Percentiles rank a stretch among this genome's conserved stretches.
Evolutionary conservation across 495 filamentous ascomycete species (phyloP).

Genomic region (Durotheca rogersii): DNA sequence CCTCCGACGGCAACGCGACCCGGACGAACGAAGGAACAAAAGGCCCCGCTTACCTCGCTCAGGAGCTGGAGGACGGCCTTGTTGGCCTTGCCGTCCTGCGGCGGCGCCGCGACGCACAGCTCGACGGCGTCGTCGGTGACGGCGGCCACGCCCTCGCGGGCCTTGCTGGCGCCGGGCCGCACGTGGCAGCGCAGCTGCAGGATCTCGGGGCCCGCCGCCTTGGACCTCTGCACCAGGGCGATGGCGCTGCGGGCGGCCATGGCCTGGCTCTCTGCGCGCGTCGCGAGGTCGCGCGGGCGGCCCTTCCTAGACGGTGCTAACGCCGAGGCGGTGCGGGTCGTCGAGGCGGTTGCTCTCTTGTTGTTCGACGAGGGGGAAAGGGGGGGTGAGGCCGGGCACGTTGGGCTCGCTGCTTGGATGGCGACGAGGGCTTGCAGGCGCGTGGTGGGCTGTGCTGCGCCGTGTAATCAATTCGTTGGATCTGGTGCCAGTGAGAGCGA

Average conservation of each 20-base stretch:
- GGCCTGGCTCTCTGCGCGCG: neutral
- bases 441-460: too few relatives aligned
- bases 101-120: constrained; percentile 61
- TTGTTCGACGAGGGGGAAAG: too few relatives aligned
- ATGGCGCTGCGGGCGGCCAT: constrained; percentile 35
- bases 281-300: neutral
- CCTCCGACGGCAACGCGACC: too few relatives aligned
- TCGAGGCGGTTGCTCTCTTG: too few relatives aligned
- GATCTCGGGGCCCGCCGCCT: constrained; percentile 32
- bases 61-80: constrained; percentile 63
- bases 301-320: too few relatives aligned
- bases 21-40: too few relatives aligned
- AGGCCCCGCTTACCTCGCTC: constrained; percentile 66
- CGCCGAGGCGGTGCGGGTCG: too few relatives aligned
- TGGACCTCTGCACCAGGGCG: constrained; percentile 37
- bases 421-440: too few relatives aligned
- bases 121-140: constrained; percentile 58
- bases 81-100: constrained; percentile 67
- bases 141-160: constrained; percentile 57
- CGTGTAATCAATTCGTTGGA: too few relatives aligned
- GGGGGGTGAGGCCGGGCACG: too few relatives aligned
- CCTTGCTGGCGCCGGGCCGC: constrained; percentile 63
- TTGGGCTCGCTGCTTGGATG: too few relatives aligned
- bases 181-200: constrained; percentile 59
- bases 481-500: too few relatives aligned